Conservation (phyloP, 306 rosid species). For the Luffa acutangula region DNA sequence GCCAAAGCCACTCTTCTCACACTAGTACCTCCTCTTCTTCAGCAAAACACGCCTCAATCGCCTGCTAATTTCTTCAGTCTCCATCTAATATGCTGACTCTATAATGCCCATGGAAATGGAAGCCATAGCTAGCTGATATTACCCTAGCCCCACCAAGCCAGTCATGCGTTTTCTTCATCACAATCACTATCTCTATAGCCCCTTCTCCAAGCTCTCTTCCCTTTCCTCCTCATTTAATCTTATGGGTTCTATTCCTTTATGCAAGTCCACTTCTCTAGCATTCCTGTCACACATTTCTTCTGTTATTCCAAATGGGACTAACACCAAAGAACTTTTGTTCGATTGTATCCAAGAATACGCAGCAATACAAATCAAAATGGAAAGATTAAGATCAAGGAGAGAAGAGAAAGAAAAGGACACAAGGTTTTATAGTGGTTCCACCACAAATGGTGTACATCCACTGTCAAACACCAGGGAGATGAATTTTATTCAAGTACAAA, state of each 20-base stretch:
- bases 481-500: too few species aligned
- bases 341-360: too few species aligned
- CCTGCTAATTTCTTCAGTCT: not conserved
- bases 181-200: not conserved
- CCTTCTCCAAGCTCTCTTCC: constrained; percentile 25
- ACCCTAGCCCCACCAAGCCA: not conserved
- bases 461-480: too few species aligned
- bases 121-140: not conserved
- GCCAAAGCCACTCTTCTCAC: not conserved
- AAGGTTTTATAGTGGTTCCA: too few species aligned
- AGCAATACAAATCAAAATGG: too few species aligned
- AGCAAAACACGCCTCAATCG: not conserved
- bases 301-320: too few species aligned
- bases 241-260: constrained; percentile 38
- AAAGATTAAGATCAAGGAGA: too few species aligned
- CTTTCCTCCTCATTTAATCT: constrained; percentile 15
- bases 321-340: too few species aligned
- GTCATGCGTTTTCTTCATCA: constrained; percentile 47
- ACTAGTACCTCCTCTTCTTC: too few species aligned
- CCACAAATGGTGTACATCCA: too few species aligned
- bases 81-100: not conserved
- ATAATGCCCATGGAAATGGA: not conserved
- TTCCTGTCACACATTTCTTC: constrained; percentile 16
- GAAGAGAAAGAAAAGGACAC: too few species aligned
- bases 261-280: constrained; percentile 21